phyloP scores from a whole-genome alignment of 1,139 yeast species.

The Chernovozyma aurita region DNA sequence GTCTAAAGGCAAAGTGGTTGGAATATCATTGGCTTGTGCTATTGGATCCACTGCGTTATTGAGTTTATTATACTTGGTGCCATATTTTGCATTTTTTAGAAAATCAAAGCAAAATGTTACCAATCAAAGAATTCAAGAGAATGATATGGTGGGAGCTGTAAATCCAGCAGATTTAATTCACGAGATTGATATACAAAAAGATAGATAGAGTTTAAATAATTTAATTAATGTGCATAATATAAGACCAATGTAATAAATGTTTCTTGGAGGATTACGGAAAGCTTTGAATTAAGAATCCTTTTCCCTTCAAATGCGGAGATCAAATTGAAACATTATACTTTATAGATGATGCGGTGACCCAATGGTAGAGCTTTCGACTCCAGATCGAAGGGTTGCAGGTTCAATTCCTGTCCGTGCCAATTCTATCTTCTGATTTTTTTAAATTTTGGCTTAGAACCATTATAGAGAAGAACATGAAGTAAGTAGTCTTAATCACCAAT shows the following conservation, averaged over 20 bases:
- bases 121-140: conserved; percentile 56
- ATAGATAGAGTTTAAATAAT: neutral
- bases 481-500: no score
- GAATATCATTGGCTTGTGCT: conserved; percentile 85
- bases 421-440: no score
- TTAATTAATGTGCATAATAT: conserved; percentile 9
- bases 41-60: conserved; percentile 71
- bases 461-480: no score
- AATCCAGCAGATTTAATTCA: conserved; percentile 61
- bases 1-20: conserved; percentile 72
- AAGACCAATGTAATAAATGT: no score
- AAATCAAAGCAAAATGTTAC: conserved; percentile 31
- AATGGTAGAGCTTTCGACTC: conserved; percentile 92
- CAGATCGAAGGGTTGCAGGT: conserved; percentile 77
- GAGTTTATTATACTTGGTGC: conserved; percentile 57
- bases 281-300: no score
- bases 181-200: conserved; percentile 49
- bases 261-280: no score
- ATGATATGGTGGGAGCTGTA: conserved; percentile 62
- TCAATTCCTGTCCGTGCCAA: conserved; percentile 73
- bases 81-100: conserved; percentile 46
- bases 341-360: conserved; percentile 93
- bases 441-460: no score
- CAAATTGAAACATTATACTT: no score
- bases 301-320: no score